Base-by-base conservation (phyloP, 176 grass and related monocot species). In the Bothriochloa decipiens region DNA sequence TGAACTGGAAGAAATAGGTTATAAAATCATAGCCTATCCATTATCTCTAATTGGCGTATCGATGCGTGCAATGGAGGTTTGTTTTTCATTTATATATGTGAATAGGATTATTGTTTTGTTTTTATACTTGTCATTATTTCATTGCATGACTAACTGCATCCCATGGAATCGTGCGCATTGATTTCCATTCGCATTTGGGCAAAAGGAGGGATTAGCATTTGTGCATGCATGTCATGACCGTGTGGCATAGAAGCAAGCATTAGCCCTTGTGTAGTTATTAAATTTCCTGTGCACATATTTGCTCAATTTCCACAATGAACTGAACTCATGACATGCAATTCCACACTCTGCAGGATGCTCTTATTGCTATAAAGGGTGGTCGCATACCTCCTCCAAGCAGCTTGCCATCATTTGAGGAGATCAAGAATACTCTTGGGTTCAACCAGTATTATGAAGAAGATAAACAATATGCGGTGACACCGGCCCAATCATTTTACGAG, bases 51-150 rank as follows among this genome's bases (percentile, higher is more conserved):
- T 95, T 75, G 93, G 96, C 5, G 96, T 98, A 55, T 95, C 96
- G 11, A 95, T 98, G 64, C 89, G 91, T 87, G 96, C 96, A 82
- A 98, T 98, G 93, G 96, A 95, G 96, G 96, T 98, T 83, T n/a
- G 73, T 88, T 87, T 70, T 10, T 72, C 75, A 72, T 42, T 50
- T 36, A 28, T 64, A 12, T 63, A 12, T 26, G 9, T 62, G 22
- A 61, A 60, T 60, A 53, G 89, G 96, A 95, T 93, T 93, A 92
- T 83, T n/a, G 69, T 85, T 83, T 61, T 10, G 71, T 52, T 63
- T 42, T 50, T 55, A 22, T 8, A 22, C 52, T 22, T 70, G 29
- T 5, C 2, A 37, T 71, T 33, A 33, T 72, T 88, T 66, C 0
- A 10, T 70, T 7, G 72, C 23, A 35, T 0, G 32, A 82, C 4